Percentiles rank a stretch among this genome's conserved stretches.
These are phyloP conservation scores for Geotrichum candidum DNA, from an alignment of 1,139 yeast genomes.

Conservation along the genomic window DNA sequence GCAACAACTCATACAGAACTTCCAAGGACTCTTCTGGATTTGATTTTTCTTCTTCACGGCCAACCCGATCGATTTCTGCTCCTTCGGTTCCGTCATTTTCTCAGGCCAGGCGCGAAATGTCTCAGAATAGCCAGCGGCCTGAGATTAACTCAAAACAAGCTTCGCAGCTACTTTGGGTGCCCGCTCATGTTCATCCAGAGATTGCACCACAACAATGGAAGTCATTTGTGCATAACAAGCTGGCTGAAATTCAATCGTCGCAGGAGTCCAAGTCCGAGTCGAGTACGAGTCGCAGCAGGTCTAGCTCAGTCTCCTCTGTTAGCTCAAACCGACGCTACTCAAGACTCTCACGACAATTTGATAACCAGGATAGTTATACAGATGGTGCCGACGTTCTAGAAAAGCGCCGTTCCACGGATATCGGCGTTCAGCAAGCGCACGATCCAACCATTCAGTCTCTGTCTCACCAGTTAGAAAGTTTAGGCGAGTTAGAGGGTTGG, in stretches of 20 bases:
- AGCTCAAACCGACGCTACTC: slow-evolving; percentile 29
- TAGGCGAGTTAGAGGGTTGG: slow-evolving; percentile 33
- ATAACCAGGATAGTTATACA: slow-evolving; percentile 32
- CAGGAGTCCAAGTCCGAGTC: slow-evolving; percentile 8
- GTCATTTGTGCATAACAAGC: slow-evolving; percentile 70
- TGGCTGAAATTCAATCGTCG: slow-evolving; percentile 62
- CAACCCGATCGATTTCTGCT: slow-evolving; percentile 6
- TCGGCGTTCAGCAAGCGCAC: slow-evolving; percentile 21
- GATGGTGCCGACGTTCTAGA: slow-evolving; percentile 39
- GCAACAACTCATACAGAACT: background rate
- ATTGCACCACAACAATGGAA: slow-evolving; percentile 88
- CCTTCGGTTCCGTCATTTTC: slow-evolving; percentile 3
- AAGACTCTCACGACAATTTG: slow-evolving; percentile 36
- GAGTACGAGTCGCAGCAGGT: background rate
- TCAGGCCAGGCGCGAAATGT: background rate
- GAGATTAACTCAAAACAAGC: slow-evolving; percentile 23
- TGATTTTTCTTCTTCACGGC: slow-evolving; percentile 10
- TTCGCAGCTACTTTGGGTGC: slow-evolving; percentile 69
- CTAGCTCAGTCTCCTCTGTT: slow-evolving; percentile 3
- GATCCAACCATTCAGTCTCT: slow-evolving; percentile 26
- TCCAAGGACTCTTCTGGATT: slow-evolving; percentile 5
- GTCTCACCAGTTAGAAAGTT: slow-evolving; percentile 28
- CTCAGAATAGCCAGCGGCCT: background rate
- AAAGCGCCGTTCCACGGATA: slow-evolving; percentile 22
- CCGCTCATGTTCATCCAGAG: slow-evolving; percentile 89